These are phyloP conservation scores for Sporobolus alterniflorus DNA, from an alignment of 202 grass and related monocot genomes.

Conservation along the genomic window DNA sequence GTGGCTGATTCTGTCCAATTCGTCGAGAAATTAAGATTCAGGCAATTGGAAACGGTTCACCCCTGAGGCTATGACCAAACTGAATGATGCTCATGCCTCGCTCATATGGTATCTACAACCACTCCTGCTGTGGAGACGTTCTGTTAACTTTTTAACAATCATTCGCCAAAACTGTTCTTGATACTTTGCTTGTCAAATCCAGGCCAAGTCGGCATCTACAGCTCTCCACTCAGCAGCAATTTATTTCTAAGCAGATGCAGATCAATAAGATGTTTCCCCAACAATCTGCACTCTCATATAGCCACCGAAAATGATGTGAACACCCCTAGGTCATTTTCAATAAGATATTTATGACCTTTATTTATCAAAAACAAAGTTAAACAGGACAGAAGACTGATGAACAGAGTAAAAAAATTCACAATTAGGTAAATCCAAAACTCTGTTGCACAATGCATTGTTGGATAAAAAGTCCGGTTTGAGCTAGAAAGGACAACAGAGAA, in stretches of 20 bases:
- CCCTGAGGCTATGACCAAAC: slow-evolving; percentile 5
- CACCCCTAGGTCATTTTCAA: background rate
- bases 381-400: background rate
- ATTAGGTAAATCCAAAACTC: background rate
- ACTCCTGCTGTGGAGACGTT: background rate
- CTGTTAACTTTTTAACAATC: background rate
- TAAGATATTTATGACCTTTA: background rate
- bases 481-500: background rate
- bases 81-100: background rate
- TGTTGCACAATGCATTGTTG: background rate
- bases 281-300: too few relatives aligned
- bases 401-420: background rate
- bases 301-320: too few relatives aligned
- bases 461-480: background rate
- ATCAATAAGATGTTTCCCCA: background rate
- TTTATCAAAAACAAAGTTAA: background rate
- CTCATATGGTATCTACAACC: background rate
- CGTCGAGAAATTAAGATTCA: slow-evolving; percentile 21
- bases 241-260: background rate
- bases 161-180: background rate
- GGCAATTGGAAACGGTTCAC: slow-evolving; percentile 2
- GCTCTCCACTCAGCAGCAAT: background rate
- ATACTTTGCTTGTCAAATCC: background rate
- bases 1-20: background rate
- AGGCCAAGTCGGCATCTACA: background rate